Base-by-base conservation (phyloP, 768 basidiomycete species). In the Mycena galopus region DNA sequence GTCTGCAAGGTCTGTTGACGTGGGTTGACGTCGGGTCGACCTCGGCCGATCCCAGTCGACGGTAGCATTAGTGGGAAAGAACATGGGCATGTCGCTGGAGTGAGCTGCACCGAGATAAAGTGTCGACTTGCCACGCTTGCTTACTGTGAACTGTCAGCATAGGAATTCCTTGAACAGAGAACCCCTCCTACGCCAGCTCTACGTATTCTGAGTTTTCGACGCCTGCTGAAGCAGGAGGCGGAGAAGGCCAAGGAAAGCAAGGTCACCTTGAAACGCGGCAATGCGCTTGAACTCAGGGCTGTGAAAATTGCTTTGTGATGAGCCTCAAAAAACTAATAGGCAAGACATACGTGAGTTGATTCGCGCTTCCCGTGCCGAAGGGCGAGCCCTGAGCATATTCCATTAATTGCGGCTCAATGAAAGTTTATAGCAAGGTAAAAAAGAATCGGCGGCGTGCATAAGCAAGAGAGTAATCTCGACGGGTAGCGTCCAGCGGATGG, bases 211-310 rank as follows among this genome's bases (percentile, higher is more conserved):
- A 17, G 77, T 82, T 23, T 72, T 75, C 2, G 83, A 78, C 0
- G 79, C 78, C 8, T 76, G 60, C 23, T 80, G 50, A 23, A 85
- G 73, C 66, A 85, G 78, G 67, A 81, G 80, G 8, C 84, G 79
- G 4, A 83, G 80, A 29, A 79, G 79, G 9, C 77, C 81, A 27
- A 83, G 79, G 73, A 84, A 47, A 11, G 11, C 84, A 9, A 77
- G 59, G 69, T 87, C 85, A 1, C 85, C 85, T 56, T 79, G 78
- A 21, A 84, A 65, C 0, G 83, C 82, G 2, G 84, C 81, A 7
- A 85, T 65, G 2, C 86, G 81, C 68, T 86, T 86, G 74, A 77
- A 86, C 73, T 86, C 61, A 3, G 84, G 84, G 3, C 84, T 84
- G 65, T 47, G 21, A 7, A 23, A n/a, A 47, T n/a, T n/a, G 44